Base-by-base conservation (phyloP, 2,329 filamentous ascomycete species). In the Nemania sp. region DNA sequence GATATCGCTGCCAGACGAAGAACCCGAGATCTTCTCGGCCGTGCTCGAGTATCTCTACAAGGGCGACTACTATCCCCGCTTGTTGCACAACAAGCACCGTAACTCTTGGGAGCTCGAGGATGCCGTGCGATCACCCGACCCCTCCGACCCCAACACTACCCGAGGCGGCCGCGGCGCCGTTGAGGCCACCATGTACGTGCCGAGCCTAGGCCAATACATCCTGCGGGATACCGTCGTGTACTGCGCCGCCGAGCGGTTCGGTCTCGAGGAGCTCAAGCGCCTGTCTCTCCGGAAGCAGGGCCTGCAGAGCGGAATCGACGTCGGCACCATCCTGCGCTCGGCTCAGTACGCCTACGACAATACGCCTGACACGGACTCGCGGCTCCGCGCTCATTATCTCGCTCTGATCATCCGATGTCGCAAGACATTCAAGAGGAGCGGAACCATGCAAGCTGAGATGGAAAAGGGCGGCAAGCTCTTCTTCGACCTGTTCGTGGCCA, bases 361-460 rank as follows among this genome's bases (percentile, higher is more conserved):
- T 80, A 97, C 93, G 68, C 91, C 92, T 64, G 90, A 96, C 78
- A 88, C 86, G 67, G 92, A 97, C 79, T 93, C 89, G 70, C 85
- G 88, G 69, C 86, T 97, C 74, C 91, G 92, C 78, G 92, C 92
- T 80, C 91, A 96, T 80, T 97, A 96, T 81, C 86, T 97, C 73
- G 91, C 92, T 72, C 84, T 97, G 75, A 96, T 97, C 76, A 96
- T 97, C 80, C 88, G 92, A 79, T 93, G 90, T 82, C 90, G 93
- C 75, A 91, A 91, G 80, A 96, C 91, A 69, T 97, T 97, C 76
- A 97, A 96, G 87, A 86, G 89, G 77, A 96, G 91, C 79, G 92
- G 92, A 76, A 97, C 92, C 75, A 96, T 97, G 91, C 92, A 97
- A 83, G 88, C 89, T 79, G 92, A 97, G 80, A 97, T 97, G 92